Evolutionary conservation across 352 stramenopile species (phyloP).

Genomic region (Achlya hypogyna): DNA sequence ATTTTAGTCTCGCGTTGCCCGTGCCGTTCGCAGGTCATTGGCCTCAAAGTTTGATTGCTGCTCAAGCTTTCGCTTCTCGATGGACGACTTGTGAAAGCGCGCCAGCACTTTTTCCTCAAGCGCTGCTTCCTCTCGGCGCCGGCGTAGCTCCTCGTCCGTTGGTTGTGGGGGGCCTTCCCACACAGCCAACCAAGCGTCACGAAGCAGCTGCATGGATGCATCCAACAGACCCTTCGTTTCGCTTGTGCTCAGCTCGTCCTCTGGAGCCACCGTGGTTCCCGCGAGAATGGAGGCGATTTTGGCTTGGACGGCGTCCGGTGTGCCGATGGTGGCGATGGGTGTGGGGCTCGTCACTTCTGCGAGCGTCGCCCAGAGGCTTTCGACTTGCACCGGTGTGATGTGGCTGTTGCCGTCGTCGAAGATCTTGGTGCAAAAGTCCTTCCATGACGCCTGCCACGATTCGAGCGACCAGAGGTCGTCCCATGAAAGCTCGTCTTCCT

Average conservation of each 20-base stretch:
- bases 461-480: neutral
- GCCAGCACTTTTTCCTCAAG: neutral
- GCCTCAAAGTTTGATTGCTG: neutral
- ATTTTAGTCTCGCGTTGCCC: neutral
- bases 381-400: neutral
- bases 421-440: neutral
- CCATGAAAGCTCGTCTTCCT: neutral
- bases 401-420: neutral
- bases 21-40: neutral
- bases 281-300: neutral
- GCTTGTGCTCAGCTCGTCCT: neutral
- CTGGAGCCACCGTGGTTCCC: neutral
- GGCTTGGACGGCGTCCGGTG: neutral
- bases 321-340: neutral
- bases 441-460: neutral
- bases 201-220: neutral
- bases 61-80: neutral
- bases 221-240: neutral
- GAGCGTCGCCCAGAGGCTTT: neutral
- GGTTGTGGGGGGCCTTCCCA: neutral
- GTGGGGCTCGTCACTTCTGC: neutral
- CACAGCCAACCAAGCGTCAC: neutral
- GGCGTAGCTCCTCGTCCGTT: neutral
- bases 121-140: neutral
- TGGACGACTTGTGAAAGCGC: neutral